Conservation (phyloP, 1,139 yeast genomes). For the Tardiomyces digboiensis region DNA sequence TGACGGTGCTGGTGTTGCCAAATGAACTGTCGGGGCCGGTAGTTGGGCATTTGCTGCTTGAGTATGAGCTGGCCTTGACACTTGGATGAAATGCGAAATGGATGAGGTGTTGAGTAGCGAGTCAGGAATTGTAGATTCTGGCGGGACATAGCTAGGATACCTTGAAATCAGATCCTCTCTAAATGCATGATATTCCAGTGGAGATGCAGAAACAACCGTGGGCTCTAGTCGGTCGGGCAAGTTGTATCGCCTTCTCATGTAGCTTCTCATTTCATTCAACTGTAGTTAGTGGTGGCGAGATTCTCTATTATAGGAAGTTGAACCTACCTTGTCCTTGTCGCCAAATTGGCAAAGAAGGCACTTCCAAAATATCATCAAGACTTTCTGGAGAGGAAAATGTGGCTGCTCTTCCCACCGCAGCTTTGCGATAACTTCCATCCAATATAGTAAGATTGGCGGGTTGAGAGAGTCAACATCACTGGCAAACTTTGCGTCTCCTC, state of each 20-base stretch:
- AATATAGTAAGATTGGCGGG: constrained; percentile 31
- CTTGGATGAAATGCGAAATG: constrained; percentile 33
- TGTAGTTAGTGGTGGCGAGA: not conserved
- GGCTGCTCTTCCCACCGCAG: constrained; percentile 46
- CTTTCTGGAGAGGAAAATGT: constrained; percentile 34
- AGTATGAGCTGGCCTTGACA: constrained; percentile 45
- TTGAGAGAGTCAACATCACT: constrained; percentile 24
- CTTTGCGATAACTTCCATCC: constrained; percentile 47
- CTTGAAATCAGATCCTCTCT: constrained; percentile 65
- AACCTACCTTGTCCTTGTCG: constrained; percentile 32
- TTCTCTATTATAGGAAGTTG: constrained; percentile 24
- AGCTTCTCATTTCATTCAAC: not conserved
- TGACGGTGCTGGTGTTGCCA: constrained; percentile 87
- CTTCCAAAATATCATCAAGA: constrained; percentile 46
- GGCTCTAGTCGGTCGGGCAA: not conserved
- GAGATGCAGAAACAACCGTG: constrained; percentile 44
- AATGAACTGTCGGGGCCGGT: constrained; percentile 58
- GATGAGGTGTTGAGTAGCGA: constrained; percentile 34
- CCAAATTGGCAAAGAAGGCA: constrained; percentile 61
- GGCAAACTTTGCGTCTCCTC: constrained; percentile 19
- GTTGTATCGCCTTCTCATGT: not conserved
- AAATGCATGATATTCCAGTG: constrained; percentile 72
- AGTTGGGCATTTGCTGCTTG: constrained; percentile 48
- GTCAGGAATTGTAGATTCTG: constrained; percentile 37
- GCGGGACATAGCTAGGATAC: constrained; percentile 58